Conservation (phyloP, 1,139 yeast genomes). For the Citeromyces hawaiiensis region DNA sequence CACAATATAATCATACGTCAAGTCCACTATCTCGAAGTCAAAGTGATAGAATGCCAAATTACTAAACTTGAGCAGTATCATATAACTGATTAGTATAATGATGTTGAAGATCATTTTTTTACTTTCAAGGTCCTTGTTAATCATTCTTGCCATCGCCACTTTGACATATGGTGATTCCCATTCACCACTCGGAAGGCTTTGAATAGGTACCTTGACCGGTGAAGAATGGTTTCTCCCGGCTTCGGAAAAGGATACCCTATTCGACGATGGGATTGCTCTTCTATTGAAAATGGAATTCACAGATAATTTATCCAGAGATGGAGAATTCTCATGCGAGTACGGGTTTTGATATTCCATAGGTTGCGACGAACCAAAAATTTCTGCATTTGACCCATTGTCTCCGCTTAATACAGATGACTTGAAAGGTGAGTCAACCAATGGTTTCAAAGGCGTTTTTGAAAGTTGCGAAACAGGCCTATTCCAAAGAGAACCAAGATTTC, state of each 20-base stretch:
- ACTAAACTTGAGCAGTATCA: conserved; percentile 11
- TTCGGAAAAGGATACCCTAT: neutral
- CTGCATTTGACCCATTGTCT: neutral
- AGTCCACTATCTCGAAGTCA: conserved; percentile 4
- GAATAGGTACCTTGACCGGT: neutral
- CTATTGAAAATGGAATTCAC: conserved; percentile 1
- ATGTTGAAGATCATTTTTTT: conserved; percentile 11
- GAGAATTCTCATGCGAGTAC: neutral
- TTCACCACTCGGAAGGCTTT: conserved; percentile 5
- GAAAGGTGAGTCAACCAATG: conserved; percentile 16
- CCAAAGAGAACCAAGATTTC: neutral
- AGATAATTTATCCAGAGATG: neutral
- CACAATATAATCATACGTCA: conserved; percentile 4
- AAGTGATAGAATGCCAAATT: conserved; percentile 8
- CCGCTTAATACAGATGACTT: conserved; percentile 4
- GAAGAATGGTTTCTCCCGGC: neutral
- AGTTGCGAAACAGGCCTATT: neutral
- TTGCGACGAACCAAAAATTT: neutral
- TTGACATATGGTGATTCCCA: conserved; percentile 14
- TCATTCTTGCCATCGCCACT: conserved; percentile 14
- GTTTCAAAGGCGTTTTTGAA: conserved; percentile 9
- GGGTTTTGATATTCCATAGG: neutral
- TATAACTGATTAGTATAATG: conserved; percentile 9
- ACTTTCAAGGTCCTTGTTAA: conserved; percentile 14
- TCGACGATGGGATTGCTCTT: neutral